Evolutionary conservation across 257 asterid species (phyloP).

Genomic region (Scutellaria galericulata): DNA sequence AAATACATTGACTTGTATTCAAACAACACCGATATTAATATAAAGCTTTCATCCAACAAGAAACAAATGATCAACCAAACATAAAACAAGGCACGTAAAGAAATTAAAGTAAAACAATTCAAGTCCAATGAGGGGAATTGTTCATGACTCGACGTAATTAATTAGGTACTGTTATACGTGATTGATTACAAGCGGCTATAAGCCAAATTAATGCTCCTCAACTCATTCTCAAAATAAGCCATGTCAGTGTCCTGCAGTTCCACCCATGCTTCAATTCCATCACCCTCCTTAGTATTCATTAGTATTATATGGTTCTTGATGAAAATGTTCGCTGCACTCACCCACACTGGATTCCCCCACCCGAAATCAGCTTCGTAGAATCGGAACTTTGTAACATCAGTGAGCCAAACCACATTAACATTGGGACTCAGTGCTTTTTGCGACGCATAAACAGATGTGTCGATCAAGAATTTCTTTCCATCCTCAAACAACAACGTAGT

Average conservation of each 20-base stretch:
- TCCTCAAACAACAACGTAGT: background rate
- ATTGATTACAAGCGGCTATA: too few relatives aligned
- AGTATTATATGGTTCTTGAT: background rate
- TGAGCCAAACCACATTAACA: slow-evolving; percentile 6
- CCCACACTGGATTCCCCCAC: slow-evolving; percentile 4
- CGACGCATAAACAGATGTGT: background rate
- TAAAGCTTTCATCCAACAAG: too few relatives aligned
- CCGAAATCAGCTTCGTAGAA: slow-evolving; percentile 11
- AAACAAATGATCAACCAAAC: too few relatives aligned
- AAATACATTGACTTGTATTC: too few relatives aligned
- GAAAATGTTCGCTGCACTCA: background rate
- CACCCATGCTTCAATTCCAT: background rate
- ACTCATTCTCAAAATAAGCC: background rate
- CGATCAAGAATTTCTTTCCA: background rate
- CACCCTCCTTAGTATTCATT: slow-evolving; percentile 12
- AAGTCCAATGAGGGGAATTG: too few relatives aligned
- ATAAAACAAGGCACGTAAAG: too few relatives aligned
- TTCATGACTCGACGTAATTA: too few relatives aligned
- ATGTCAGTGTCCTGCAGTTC: background rate
- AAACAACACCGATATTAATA: too few relatives aligned
- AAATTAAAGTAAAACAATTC: too few relatives aligned
- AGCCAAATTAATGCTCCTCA: too few relatives aligned
- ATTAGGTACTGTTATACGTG: too few relatives aligned
- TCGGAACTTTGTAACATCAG: background rate
- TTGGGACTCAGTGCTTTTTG: background rate